A percentile compares a stretch with the other conserved stretches of the same genome.
Conservation (phyloP, 2,329 filamentous ascomycete species). For the Fusarium graminum region DNA sequence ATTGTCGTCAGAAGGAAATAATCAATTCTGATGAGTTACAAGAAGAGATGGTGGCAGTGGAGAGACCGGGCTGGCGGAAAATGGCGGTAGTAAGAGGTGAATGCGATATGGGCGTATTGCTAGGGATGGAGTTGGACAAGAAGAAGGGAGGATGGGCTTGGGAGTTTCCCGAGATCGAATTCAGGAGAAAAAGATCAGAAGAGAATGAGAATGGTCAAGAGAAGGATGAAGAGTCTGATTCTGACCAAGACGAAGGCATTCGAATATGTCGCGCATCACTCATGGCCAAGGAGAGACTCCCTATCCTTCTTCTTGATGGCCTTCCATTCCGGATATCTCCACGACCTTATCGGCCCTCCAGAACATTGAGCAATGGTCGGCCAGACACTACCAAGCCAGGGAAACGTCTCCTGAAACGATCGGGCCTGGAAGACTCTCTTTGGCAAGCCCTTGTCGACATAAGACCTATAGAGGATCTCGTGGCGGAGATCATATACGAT, state of each 20-base stretch:
- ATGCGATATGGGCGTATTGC: slow-evolving; percentile 36
- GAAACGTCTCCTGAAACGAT: slow-evolving; percentile 20
- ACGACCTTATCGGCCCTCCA: slow-evolving; percentile 14
- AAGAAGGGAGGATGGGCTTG: slow-evolving; percentile 40
- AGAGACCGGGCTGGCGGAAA: slow-evolving; percentile 40
- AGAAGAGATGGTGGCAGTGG: slow-evolving; percentile 36
- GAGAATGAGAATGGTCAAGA: slow-evolving; percentile 2
- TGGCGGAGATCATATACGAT: slow-evolving; percentile 47
- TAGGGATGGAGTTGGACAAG: slow-evolving; percentile 39
- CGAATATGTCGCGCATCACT: slow-evolving; percentile 45
- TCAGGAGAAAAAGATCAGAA: not conserved
- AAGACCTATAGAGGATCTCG: slow-evolving; percentile 29
- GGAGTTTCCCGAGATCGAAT: slow-evolving; percentile 45
- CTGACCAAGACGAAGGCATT: slow-evolving; percentile 31
- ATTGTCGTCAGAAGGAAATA: slow-evolving; percentile 39
- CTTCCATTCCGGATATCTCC: slow-evolving; percentile 25
- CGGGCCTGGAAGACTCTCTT: slow-evolving; percentile 39
- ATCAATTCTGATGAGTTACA: slow-evolving; percentile 33
- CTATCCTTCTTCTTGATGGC: slow-evolving; percentile 45
- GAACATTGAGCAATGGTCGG: slow-evolving; percentile 8
- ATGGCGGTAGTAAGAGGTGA: slow-evolving; percentile 44
- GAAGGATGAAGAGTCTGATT: slow-evolving; percentile 3
- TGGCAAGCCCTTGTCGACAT: slow-evolving; percentile 38
- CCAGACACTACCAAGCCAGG: slow-evolving; percentile 6
- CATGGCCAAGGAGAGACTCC: slow-evolving; percentile 37